Base-by-base conservation (phyloP, 2,329 filamentous ascomycete genomes). In the Trichoderma koningiopsis region DNA sequence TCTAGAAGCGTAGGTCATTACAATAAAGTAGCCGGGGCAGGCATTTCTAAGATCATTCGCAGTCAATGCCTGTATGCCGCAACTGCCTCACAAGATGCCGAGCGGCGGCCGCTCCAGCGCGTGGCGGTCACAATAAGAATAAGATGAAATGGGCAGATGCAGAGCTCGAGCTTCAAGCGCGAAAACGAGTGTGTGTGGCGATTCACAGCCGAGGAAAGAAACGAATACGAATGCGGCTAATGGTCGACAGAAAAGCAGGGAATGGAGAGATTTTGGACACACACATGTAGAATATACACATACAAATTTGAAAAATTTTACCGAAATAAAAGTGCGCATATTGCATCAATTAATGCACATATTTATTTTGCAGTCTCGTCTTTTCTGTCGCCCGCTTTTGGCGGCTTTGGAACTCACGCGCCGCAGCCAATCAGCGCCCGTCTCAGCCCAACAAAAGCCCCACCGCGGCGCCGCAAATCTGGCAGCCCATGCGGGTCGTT, bases 151-250 rank as follows among this genome's bases (percentile, higher is more conserved):
- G 31, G 55, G 37, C 29, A 59, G 55, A 58, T 66, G 22, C 24
- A 29, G 57, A 57, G n/a, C 40, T 43, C 19, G 19, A 43, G 40
- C 40, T 43, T 43, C 3, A 56, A 31, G 7, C 22, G 49, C 31
- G 37, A 57, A 22, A 29, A 27, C 27, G 47, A n/a, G 61, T 53
- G 60, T 24, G 35, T 33, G 47, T 27, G 47, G 29, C 19, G 33
- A 24, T 40, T 40, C 27, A 27, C 27, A 27, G 27, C 27, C 27
- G 27, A 27, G 4, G 27, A 27, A 4, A 27, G 27, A 27, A 27
- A 27, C 27, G 27, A 70, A 70, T 68, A 68, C 68, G 68, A 70
- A 70, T 68, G 68, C 68, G 63, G 35, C 40, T 10, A 10, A 33
- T 1, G 0, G 11, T 3, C 13, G 33, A 35, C 33, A 35, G 11